Percentiles rank a stretch among this genome's conserved stretches.
Evolutionary conservation across 208 protist species (phyloP).

Genomic region (Acanthamoeba healyi): DNA sequence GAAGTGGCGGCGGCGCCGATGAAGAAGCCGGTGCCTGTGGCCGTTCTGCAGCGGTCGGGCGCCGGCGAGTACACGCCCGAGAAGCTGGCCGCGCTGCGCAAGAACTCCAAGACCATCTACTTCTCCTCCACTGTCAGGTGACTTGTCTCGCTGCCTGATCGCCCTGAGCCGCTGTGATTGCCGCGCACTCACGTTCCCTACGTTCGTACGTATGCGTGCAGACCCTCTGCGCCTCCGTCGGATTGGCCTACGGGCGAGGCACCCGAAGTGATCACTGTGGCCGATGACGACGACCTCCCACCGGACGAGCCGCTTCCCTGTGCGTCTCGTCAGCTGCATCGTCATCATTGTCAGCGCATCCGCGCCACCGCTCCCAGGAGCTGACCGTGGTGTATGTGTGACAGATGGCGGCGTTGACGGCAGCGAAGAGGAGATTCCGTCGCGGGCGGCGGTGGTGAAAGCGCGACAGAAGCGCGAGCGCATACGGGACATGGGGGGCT

Average conservation of each 20-base stretch:
- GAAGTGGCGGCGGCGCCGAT: not conserved
- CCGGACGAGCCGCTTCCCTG: not conserved
- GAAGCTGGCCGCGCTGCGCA: conserved; percentile 70
- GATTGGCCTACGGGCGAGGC: not conserved
- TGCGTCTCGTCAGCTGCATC: not conserved
- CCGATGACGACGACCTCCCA: not conserved
- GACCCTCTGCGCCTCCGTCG: conserved; percentile 16
- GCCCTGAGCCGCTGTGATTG: no score
- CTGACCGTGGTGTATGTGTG: no score
- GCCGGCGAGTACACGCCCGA: conserved; percentile 72
- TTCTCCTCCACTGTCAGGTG: conserved; percentile 39
- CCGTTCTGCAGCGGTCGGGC: conserved; percentile 33
- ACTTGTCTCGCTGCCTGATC: no score
- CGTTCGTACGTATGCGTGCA: no score
- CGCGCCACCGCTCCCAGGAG: not conserved
- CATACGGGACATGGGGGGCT: conserved; percentile 20
- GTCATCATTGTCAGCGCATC: no score
- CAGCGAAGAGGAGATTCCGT: conserved; percentile 5
- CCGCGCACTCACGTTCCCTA: no score
- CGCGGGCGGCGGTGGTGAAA: not conserved
- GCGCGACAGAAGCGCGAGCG: conserved; percentile 38
- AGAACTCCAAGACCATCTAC: conserved; percentile 75
- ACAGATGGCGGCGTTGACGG: not conserved
- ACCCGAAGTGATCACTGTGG: not conserved
- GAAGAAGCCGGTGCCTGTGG: conserved; percentile 45